These are phyloP conservation scores for Hysterium pulicare DNA, from an alignment of 2,329 filamentous ascomycete species.

Conservation along the genomic window DNA sequence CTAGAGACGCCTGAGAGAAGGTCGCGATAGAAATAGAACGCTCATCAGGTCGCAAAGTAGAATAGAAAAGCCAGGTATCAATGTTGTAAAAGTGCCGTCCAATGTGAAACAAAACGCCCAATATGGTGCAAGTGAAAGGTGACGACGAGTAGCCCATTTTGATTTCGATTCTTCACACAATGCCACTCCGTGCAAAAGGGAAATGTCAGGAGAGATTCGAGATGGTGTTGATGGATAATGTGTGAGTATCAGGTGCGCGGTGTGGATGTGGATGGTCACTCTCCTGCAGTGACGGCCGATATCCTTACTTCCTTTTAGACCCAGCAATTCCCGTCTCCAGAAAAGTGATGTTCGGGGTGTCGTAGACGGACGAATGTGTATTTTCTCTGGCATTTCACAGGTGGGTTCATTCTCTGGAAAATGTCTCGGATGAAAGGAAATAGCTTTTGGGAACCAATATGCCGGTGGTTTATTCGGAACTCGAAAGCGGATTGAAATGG, in stretches of 20 bases:
- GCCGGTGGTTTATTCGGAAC: constrained; percentile 6
- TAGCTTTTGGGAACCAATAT: constrained; percentile 9
- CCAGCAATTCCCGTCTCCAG: constrained; percentile 3
- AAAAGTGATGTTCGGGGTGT: constrained; percentile 2
- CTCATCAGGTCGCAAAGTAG: background rate
- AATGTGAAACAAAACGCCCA: constrained; percentile 21
- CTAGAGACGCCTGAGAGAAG: background rate
- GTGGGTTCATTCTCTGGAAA: constrained; percentile 5
- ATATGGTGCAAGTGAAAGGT: constrained; percentile 17
- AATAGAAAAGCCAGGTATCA: constrained; percentile 27
- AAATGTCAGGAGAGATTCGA: constrained; percentile 2
- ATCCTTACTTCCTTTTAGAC: constrained; percentile 5
- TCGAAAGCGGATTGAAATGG: background rate
- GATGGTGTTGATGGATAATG: background rate
- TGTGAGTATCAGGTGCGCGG: background rate
- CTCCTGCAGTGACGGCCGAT: constrained; percentile 8
- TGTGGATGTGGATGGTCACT: constrained; percentile 6
- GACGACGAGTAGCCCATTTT: constrained; percentile 24
- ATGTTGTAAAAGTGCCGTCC: constrained; percentile 20
- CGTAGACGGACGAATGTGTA: constrained; percentile 3
- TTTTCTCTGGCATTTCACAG: constrained; percentile 6
- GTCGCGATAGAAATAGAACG: background rate
- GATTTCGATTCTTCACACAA: constrained; percentile 12
- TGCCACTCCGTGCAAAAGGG: constrained; percentile 11
- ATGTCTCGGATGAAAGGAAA: constrained; percentile 5